Percentiles rank a stretch among this genome's conserved stretches.
Conservation (phyloP, 75 land plant genomes). For the Pinus albicaulis region DNA sequence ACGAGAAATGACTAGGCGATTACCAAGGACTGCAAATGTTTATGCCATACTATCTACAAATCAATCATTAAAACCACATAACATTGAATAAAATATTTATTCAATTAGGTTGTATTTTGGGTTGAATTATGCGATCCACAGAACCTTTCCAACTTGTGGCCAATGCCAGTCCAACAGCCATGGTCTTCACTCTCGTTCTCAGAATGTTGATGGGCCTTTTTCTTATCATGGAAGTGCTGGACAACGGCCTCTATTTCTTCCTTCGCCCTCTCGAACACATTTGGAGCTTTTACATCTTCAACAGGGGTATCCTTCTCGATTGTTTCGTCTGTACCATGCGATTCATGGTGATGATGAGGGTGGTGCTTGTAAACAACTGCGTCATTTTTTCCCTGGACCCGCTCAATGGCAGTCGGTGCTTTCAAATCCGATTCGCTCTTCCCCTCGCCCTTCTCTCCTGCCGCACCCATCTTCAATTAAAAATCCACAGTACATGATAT, state of each 20-base stretch:
- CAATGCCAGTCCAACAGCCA: slow-evolving; percentile 1
- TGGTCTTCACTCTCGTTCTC: slow-evolving; percentile 22
- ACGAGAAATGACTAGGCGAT: no score
- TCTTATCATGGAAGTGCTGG: slow-evolving; percentile 24
- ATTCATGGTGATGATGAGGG: slow-evolving; percentile 36
- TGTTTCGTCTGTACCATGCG: slow-evolving; percentile 42
- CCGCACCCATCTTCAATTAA: no score
- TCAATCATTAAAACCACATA: no score
- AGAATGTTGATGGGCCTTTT: no score
- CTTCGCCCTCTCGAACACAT: slow-evolving; percentile 38
- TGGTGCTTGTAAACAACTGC: slow-evolving; percentile 12
- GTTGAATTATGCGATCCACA: not conserved
- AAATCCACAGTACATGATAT: no score
- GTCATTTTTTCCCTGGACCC: slow-evolving; percentile 28
- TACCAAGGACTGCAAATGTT: no score
- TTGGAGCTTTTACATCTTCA: slow-evolving; percentile 41
- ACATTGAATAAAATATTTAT: no score
- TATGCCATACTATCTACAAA: no score
- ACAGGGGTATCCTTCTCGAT: slow-evolving; percentile 46
- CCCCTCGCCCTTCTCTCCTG: no score
- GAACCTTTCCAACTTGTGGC: slow-evolving; percentile 9
- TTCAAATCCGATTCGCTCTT: slow-evolving; percentile 12
- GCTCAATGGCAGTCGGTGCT: slow-evolving; percentile 21
- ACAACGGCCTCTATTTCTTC: slow-evolving; percentile 58
- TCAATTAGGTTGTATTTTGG: not conserved